Percentiles rank a stretch among this genome's conserved stretches.
Conservation (phyloP, 176 grass and related monocot species). For the Oryza brachyantha region DNA sequence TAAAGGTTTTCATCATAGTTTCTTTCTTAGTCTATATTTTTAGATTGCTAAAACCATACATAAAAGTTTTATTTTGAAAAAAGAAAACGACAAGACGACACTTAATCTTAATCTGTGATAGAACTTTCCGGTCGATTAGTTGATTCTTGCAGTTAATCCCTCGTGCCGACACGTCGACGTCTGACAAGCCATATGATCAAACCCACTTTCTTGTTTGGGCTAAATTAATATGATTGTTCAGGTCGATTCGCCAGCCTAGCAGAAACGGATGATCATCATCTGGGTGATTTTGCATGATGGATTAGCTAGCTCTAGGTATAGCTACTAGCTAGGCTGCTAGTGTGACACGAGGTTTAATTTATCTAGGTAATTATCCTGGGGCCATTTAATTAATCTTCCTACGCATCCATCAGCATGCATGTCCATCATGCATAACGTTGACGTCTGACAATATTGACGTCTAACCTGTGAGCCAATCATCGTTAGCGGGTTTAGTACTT, state of each 20-base stretch:
- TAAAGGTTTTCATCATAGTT: too few relatives aligned
- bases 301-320: neutral
- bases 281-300: neutral
- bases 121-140: neutral
- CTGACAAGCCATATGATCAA: slow-evolving; percentile 4
- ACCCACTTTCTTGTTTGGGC: neutral
- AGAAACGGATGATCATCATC: neutral
- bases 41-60: too few relatives aligned
- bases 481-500: neutral
- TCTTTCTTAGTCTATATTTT: too few relatives aligned
- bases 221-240: neutral
- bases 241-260: neutral
- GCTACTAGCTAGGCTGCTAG: neutral
- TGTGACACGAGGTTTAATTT: neutral
- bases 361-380: neutral
- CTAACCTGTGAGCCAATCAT: neutral
- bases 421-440: neutral
- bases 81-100: too few relatives aligned
- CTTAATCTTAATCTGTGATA: neutral
- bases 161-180: neutral
- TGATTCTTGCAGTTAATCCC: neutral
- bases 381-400: neutral
- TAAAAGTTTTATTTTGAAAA: too few relatives aligned
- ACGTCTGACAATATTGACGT: neutral
- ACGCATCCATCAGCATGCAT: neutral